phyloP scores from a whole-genome alignment of 371 early-diverging fungal species.

The Polyrhizophydium stewartii region DNA sequence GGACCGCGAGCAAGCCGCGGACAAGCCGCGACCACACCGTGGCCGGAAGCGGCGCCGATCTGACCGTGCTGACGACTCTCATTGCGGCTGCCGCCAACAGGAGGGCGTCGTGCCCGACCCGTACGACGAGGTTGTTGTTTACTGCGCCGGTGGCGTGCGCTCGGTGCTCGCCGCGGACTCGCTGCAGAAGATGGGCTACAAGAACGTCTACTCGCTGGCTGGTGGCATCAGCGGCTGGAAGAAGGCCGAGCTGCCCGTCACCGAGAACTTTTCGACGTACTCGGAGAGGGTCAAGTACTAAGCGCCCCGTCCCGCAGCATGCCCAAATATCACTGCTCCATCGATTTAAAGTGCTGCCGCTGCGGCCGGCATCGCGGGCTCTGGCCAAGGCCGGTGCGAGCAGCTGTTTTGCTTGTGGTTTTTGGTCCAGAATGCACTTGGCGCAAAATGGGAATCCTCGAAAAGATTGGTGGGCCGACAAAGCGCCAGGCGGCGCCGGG shows the following conservation, averaged over 20 bases:
- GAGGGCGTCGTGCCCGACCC: conserved; percentile 31
- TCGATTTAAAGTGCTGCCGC: no score
- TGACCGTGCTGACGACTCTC: not conserved
- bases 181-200: conserved; percentile 55
- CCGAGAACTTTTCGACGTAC: not conserved
- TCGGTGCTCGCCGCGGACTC: conserved; percentile 55
- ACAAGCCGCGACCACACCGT: no score
- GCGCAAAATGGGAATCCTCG: conserved; percentile 91
- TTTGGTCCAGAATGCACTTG: no score
- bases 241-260: conserved; percentile 7
- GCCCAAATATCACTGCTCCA: no score
- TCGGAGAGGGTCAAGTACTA: not conserved
- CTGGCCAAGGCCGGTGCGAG: no score
- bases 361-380: no score
- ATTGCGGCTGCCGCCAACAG: conserved; percentile 2
- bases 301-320: no score
- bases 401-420: no score
- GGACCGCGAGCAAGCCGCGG: not conserved
- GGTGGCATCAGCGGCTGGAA: conserved; percentile 38
- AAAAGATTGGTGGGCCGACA: conserved; percentile 87
- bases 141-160: conserved; percentile 56
- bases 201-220: conserved; percentile 29
- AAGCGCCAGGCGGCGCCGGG: no score
- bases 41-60: no score
- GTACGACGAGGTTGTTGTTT: conserved; percentile 44